These are phyloP conservation scores for Spencermartinsiella europaea DNA, from an alignment of 805 yeast genomes.

Conservation along the genomic window DNA sequence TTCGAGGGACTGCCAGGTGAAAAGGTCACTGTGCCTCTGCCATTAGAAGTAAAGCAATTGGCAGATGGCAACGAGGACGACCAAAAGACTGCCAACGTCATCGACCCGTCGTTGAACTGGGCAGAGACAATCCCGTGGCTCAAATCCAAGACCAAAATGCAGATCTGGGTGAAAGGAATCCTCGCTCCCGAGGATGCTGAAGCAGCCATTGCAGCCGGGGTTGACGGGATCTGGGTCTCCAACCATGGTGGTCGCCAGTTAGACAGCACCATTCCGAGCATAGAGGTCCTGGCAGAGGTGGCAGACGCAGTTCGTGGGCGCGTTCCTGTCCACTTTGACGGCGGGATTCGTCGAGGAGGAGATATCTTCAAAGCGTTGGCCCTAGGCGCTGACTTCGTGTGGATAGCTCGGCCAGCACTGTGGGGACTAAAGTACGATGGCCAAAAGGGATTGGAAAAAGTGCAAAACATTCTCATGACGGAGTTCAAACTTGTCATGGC, in stretches of 20 bases:
- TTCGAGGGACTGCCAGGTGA: conserved; percentile 18
- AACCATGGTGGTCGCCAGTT: conserved; percentile 75
- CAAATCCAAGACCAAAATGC: conserved; percentile 36
- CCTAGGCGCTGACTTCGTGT: conserved; percentile 64
- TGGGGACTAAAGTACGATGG: conserved; percentile 67
- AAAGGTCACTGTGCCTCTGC: conserved; percentile 21
- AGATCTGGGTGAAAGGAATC: conserved; percentile 56
- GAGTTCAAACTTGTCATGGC: conserved; percentile 24
- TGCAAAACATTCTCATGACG: conserved; percentile 19
- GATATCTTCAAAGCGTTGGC: conserved; percentile 63
- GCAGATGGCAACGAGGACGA: conserved; percentile 3
- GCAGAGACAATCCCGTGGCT: conserved; percentile 28
- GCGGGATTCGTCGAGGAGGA: conserved; percentile 63
- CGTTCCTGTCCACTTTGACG: conserved; percentile 58
- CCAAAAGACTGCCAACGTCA: conserved; percentile 6
- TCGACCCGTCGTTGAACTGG: conserved; percentile 29
- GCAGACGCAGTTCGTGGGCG: conserved; percentile 34
- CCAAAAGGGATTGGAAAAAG: conserved; percentile 51
- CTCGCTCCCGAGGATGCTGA: conserved; percentile 62
- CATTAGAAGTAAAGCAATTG: conserved; percentile 15
- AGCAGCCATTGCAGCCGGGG: conserved; percentile 52
- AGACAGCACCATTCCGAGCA: conserved; percentile 55
- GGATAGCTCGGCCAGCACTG: conserved; percentile 61
- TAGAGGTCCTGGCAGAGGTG: conserved; percentile 59
- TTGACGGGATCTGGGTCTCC: conserved; percentile 60